These are phyloP conservation scores for Metschnikowia bowlesiae DNA, from an alignment of 805 yeast genomes.

Conservation along the genomic window DNA sequence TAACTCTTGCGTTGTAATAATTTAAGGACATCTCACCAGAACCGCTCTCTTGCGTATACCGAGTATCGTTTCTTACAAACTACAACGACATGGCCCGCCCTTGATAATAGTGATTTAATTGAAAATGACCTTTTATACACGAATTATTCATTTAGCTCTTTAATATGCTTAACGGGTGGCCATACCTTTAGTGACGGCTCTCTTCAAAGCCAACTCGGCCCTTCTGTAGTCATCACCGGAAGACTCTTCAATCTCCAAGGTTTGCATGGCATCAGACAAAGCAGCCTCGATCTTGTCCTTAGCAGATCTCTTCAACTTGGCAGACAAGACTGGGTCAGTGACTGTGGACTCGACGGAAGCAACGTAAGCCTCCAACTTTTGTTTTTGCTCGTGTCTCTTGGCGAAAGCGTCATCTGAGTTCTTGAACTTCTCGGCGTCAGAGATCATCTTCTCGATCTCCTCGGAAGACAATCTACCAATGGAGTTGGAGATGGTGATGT, in stretches of 20 bases:
- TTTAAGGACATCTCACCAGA: too few relatives aligned
- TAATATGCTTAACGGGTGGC: conserved; percentile 76
- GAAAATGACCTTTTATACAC: conserved; percentile 17
- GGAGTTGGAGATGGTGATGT: conserved; percentile 48
- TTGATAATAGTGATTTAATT: not conserved
- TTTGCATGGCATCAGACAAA: conserved; percentile 95
- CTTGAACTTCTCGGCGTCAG: conserved; percentile 66
- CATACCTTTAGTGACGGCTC: conserved; percentile 99
- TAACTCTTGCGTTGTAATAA: too few relatives aligned
- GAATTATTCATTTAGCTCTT: conserved; percentile 15
- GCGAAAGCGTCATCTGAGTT: conserved; percentile 98
- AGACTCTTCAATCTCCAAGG: conserved; percentile 94
- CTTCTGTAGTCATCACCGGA: conserved; percentile 96
- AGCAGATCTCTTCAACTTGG: conserved; percentile 95
- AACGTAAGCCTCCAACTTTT: conserved; percentile 98
- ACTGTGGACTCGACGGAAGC: conserved; percentile 79
- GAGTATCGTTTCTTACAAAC: too few relatives aligned
- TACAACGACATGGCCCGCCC: not conserved
- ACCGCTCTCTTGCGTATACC: too few relatives aligned
- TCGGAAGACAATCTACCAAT: conserved; percentile 48
- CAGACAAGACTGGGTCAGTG: conserved; percentile 95
- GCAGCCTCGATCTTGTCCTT: conserved; percentile 97
- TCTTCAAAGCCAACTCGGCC: conserved; percentile 98
- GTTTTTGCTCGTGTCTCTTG: conserved; percentile 98
- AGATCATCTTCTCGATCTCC: conserved; percentile 47